Percentiles rank a stretch among this genome's conserved stretches.
Evolutionary conservation across 2,329 filamentous ascomycete species (phyloP).

Genomic region (Grosmannia penicillata): DNA sequence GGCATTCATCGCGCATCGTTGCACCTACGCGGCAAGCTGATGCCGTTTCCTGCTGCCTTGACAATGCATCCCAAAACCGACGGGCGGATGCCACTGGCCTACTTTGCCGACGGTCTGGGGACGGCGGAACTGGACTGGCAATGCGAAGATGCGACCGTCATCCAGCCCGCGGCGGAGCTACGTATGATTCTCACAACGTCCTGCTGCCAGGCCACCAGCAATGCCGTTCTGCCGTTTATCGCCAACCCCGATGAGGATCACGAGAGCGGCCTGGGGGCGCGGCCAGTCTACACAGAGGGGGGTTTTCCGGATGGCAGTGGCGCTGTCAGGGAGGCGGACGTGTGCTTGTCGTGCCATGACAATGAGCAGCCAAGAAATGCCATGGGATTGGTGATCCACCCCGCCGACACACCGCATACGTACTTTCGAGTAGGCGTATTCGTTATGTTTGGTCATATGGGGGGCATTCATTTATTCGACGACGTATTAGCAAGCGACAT

Average conservation of each 20-base stretch:
- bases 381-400: neutral
- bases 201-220: slow-evolving; percentile 1
- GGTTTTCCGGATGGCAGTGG: too few species aligned
- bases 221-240: neutral
- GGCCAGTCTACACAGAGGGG: too few species aligned
- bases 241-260: neutral
- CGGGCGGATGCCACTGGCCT: neutral
- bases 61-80: neutral
- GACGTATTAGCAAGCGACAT: too few species aligned
- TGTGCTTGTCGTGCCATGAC: neutral
- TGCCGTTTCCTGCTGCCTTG: neutral
- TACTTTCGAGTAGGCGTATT: neutral
- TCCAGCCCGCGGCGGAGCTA: neutral
- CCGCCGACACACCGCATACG: neutral
- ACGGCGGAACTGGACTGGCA: neutral
- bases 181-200: neutral
- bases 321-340: too few species aligned
- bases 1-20: neutral
- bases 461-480: too few species aligned
- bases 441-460: too few species aligned
- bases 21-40: neutral
- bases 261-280: neutral
- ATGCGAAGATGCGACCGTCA: neutral
- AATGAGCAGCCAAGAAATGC: neutral
- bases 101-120: neutral